A percentile compares a stretch with the other conserved stretches of the same genome.
These are phyloP conservation scores for Rhizopus delemar DNA, from an alignment of 371 early-diverging fungal species.

Conservation along the genomic window DNA sequence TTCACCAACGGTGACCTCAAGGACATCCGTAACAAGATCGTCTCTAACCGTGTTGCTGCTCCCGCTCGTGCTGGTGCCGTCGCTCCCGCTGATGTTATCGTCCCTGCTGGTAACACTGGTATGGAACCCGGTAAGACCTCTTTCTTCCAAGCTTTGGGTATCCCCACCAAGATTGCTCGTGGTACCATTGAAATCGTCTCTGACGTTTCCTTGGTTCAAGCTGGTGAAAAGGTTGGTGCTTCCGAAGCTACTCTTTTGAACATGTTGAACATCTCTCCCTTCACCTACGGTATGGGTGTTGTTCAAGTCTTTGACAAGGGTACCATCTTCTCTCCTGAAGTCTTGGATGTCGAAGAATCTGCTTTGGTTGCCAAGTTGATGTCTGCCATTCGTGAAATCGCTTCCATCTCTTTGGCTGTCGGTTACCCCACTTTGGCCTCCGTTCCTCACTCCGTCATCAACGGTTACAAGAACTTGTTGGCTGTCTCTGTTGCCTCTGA, in stretches of 20 bases:
- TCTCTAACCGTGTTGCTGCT: constrained; percentile 94
- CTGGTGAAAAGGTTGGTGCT: constrained; percentile 96
- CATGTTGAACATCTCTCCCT: constrained; percentile 99
- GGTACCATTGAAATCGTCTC: constrained; percentile 99
- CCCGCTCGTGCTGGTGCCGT: constrained; percentile 98
- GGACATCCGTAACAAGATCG: constrained; percentile 90
- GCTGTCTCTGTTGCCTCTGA: constrained; percentile 90
- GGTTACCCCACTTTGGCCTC: constrained; percentile 95
- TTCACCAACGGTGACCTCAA: constrained; percentile 98
- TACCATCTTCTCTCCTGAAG: constrained; percentile 84
- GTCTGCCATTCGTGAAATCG: constrained; percentile 84
- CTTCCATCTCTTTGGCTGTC: constrained; percentile 93
- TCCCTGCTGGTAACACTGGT: constrained; percentile 99
- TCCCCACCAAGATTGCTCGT: constrained; percentile 99
- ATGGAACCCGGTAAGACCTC: constrained; percentile 99
- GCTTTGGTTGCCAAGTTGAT: constrained; percentile 80
- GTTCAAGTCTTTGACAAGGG: constrained; percentile 94
- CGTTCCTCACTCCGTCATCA: constrained; percentile 96
- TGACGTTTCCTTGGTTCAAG: constrained; percentile 91
- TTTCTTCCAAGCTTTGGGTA: constrained; percentile 99
- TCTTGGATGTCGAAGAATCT: constrained; percentile 94
- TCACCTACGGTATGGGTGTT: constrained; percentile 99
- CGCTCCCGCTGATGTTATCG: constrained; percentile 95
- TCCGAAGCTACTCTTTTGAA: constrained; percentile 99
- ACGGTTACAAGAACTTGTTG: constrained; percentile 96